Evolutionary conservation across 2,329 filamentous ascomycete species (phyloP).

Genomic region (Exophiala xenobiotica): DNA sequence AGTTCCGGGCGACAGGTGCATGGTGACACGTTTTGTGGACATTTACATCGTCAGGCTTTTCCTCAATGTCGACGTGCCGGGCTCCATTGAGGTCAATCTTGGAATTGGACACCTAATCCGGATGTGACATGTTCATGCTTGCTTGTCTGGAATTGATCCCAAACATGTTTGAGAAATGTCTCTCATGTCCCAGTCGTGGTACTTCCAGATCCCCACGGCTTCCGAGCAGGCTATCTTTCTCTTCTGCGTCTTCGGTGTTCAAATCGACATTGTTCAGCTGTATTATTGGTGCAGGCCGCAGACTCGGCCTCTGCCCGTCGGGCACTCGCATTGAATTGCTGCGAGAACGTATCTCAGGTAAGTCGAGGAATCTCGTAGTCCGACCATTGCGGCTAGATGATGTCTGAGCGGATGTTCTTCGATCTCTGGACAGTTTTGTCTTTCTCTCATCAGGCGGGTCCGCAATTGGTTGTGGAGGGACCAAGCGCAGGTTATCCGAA

Average conservation of each 20-base stretch:
- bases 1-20: slow-evolving; percentile 69
- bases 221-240: slow-evolving; percentile 9
- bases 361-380: not conserved
- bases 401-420: slow-evolving; percentile 9
- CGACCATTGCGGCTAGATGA: too few species aligned
- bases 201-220: not conserved
- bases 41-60: slow-evolving; percentile 41
- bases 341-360: not conserved
- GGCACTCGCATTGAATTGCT: not conserved
- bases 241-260: slow-evolving; percentile 11
- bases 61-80: slow-evolving; percentile 28
- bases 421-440: not conserved
- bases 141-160: slow-evolving; percentile 22
- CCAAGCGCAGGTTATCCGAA: not conserved
- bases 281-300: not conserved
- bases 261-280: slow-evolving; percentile 9
- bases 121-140: slow-evolving; percentile 18
- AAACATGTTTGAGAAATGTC: slow-evolving; percentile 27
- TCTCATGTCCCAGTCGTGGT: slow-evolving; percentile 20
- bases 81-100: slow-evolving; percentile 25
- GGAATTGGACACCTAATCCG: slow-evolving; percentile 1
- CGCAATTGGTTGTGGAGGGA: not conserved
- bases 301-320: not conserved
- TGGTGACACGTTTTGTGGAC: slow-evolving; percentile 47
- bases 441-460: not conserved